Evolutionary conservation across 495 filamentous ascomycete genomes (phyloP).

Genomic region (Geoglossum glabrum): DNA sequence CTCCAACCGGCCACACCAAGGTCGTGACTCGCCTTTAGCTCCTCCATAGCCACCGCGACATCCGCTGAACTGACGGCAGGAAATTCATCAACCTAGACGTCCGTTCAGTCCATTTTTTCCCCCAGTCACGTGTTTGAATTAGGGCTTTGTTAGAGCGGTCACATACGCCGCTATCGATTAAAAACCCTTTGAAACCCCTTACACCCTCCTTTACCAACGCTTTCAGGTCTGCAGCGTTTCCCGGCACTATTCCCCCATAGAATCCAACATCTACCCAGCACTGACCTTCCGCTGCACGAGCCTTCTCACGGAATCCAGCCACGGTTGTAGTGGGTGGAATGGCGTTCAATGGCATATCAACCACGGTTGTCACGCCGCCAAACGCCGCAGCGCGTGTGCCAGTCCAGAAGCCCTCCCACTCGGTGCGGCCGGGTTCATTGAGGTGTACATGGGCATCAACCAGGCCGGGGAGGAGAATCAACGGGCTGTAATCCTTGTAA

Average conservation of each 20-base stretch:
- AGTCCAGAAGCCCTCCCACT: slow-evolving; percentile 96
- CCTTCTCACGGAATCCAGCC: slow-evolving; percentile 59
- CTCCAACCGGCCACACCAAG: not conserved
- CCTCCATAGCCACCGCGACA: slow-evolving; percentile 57
- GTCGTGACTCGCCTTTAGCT: slow-evolving; percentile 34
- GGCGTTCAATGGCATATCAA: slow-evolving; percentile 97
- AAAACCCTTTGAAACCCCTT: slow-evolving; percentile 90
- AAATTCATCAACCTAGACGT: slow-evolving; percentile 69
- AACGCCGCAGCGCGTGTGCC: slow-evolving; percentile 87
- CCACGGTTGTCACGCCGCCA: slow-evolving; percentile 90
- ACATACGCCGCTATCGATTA: slow-evolving; percentile 89
- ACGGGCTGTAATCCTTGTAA: slow-evolving; percentile 74
- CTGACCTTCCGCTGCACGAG: slow-evolving; percentile 64
- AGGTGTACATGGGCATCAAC: slow-evolving; percentile 97
- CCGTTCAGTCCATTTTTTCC: slow-evolving; percentile 1
- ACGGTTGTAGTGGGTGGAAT: slow-evolving; percentile 93
- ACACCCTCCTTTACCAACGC: slow-evolving; percentile 70
- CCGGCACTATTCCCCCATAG: slow-evolving; percentile 88
- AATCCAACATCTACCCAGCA: slow-evolving; percentile 99
- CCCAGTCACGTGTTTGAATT: slow-evolving; percentile 4
- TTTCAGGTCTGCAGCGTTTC: slow-evolving; percentile 63
- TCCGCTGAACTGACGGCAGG: slow-evolving; percentile 68
- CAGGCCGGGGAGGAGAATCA: slow-evolving; percentile 71
- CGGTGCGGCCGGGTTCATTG: slow-evolving; percentile 90
- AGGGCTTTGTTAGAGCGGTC: not conserved